These are phyloP conservation scores for Achlya hypogyna DNA, from an alignment of 352 stramenopile species.

Conservation along the genomic window DNA sequence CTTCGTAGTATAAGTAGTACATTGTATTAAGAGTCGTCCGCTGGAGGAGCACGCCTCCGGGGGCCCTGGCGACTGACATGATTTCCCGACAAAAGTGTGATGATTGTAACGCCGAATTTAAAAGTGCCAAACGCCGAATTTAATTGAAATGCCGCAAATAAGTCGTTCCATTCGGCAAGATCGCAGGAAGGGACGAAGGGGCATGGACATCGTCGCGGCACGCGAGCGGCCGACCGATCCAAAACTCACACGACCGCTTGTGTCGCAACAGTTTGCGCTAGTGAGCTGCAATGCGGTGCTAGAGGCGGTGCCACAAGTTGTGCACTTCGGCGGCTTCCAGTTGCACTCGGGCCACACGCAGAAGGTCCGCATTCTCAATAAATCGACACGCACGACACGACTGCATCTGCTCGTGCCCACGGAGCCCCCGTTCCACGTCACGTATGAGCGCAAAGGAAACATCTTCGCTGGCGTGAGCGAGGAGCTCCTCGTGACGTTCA, in stretches of 20 bases:
- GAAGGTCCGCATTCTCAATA: slow-evolving; percentile 69
- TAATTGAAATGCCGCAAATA: too few relatives aligned
- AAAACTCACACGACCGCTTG: slow-evolving; percentile 7
- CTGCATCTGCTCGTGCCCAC: slow-evolving; percentile 57
- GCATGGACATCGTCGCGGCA: slow-evolving; percentile 17
- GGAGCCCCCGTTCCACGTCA: slow-evolving; percentile 36
- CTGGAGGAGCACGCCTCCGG: too few relatives aligned
- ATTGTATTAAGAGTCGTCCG: too few relatives aligned
- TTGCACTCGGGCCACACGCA: slow-evolving; percentile 51
- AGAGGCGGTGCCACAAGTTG: slow-evolving; percentile 23
- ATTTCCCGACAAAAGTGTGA: too few relatives aligned
- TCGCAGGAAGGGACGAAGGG: neutral
- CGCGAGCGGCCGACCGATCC: neutral
- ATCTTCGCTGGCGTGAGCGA: slow-evolving; percentile 67
- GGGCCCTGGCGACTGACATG: too few relatives aligned
- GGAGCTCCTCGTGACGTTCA: slow-evolving; percentile 70
- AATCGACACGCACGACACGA: slow-evolving; percentile 52
- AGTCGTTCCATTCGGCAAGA: neutral
- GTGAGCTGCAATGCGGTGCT: slow-evolving; percentile 7
- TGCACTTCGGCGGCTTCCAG: slow-evolving; percentile 85
- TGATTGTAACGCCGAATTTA: neutral
- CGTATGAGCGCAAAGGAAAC: slow-evolving; percentile 54
- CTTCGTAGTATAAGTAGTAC: too few relatives aligned
- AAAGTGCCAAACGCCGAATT: neutral
- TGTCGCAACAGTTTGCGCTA: slow-evolving; percentile 9